Evolutionary conservation across 1,284 basidiomycete genomes (phyloP).

Genomic region (Ceratobasidium sp.): DNA sequence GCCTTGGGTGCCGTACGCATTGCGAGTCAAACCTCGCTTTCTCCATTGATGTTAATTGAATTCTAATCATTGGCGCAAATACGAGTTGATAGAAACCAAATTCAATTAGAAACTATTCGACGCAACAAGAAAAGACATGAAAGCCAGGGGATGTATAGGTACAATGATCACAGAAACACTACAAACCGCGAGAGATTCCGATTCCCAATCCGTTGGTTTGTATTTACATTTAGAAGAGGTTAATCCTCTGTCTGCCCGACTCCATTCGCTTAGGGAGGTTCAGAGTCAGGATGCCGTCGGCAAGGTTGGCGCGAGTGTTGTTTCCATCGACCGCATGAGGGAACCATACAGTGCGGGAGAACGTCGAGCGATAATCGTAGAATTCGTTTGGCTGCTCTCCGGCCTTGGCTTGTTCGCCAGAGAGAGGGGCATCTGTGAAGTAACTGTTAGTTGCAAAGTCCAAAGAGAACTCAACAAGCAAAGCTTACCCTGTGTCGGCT

Average conservation of each 20-base stretch:
- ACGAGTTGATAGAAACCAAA: too few relatives aligned
- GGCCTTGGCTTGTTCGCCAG: not conserved
- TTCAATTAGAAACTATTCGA: too few relatives aligned
- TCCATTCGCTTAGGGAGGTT: slow-evolving; percentile 34
- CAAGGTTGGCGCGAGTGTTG: slow-evolving; percentile 29
- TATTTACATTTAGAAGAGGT: slow-evolving; percentile 2
- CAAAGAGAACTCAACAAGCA: not conserved
- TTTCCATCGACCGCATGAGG: slow-evolving; percentile 37
- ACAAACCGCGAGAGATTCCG: not conserved
- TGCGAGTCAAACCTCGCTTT: too few relatives aligned
- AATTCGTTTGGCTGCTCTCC: not conserved
- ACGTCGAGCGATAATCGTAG: slow-evolving; percentile 28
- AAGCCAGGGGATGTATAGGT: not conserved
- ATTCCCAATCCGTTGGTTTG: not conserved
- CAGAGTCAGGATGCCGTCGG: slow-evolving; percentile 39
- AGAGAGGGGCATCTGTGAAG: not conserved
- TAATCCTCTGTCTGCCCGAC: slow-evolving; percentile 31
- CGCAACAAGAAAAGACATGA: too few relatives aligned
- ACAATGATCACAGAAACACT: not conserved
- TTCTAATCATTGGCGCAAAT: too few relatives aligned
- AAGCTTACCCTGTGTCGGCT: not conserved
- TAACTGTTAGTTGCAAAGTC: not conserved
- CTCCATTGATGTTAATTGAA: too few relatives aligned
- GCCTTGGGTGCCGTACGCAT: too few relatives aligned
- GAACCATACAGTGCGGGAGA: slow-evolving; percentile 39